A percentile compares a stretch with the other conserved stretches of the same genome.
Evolutionary conservation across 1,139 yeast genomes (phyloP).

Genomic region (Eremothecium gossypii): DNA sequence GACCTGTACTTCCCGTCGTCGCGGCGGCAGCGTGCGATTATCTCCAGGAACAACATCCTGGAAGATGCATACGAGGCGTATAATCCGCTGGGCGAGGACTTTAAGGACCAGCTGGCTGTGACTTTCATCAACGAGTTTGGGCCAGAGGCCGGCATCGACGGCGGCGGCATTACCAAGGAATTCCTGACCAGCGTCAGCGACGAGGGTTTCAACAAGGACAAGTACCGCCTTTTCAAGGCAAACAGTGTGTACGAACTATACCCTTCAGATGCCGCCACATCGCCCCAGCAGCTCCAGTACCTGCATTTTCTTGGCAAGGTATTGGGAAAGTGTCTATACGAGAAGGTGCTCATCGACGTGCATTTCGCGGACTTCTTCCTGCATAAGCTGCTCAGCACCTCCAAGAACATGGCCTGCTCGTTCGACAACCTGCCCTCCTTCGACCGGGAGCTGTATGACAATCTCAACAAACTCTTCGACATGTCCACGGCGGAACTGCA

Average conservation of each 20-base stretch:
- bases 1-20: conserved; percentile 3
- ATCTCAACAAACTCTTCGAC: conserved; percentile 51
- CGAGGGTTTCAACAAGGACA: conserved; percentile 51
- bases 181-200: conserved; percentile 64
- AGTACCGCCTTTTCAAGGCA: conserved; percentile 42
- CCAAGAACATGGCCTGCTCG: conserved; percentile 33
- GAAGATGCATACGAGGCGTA: conserved; percentile 67
- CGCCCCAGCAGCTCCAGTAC: conserved; percentile 33
- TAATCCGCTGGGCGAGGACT: conserved; percentile 37
- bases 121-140: conserved; percentile 67
- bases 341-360: conserved; percentile 69
- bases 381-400: conserved; percentile 45
- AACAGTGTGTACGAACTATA: conserved; percentile 54
- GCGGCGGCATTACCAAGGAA: conserved; percentile 94
- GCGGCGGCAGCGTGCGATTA: conserved; percentile 37
- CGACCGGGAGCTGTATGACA: conserved; percentile 59
- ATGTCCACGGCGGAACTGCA: conserved; percentile 51
- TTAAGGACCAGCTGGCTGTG: conserved; percentile 56
- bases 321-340: conserved; percentile 87
- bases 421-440: conserved; percentile 71
- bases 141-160: conserved; percentile 80
- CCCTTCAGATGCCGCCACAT: conserved; percentile 35
- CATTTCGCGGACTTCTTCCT: conserved; percentile 83
- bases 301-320: conserved; percentile 66
- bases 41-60: conserved; percentile 59